Conservation (phyloP, 169 alveolate species). For the Plasmodium chabaudi region DNA sequence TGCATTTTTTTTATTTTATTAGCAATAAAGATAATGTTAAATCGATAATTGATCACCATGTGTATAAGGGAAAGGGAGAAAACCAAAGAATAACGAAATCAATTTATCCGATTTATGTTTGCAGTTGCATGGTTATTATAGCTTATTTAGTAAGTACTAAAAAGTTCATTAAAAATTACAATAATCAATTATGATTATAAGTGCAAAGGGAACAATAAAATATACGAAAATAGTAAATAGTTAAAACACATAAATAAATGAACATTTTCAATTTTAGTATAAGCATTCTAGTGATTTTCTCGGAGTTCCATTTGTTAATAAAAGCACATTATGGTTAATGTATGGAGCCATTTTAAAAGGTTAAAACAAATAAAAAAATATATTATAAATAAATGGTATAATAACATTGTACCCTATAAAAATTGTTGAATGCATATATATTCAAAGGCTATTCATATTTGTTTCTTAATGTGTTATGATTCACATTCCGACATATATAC, state of each 20-base stretch:
- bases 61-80: conserved; percentile 39
- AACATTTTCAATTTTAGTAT: conserved; percentile 18
- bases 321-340: conserved; percentile 66
- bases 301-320: conserved; percentile 51
- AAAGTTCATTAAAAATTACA: neutral
- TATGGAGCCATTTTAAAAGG: conserved; percentile 74
- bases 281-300: conserved; percentile 62
- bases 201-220: conserved; percentile 1
- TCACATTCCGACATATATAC: too few species aligned
- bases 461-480: too few species aligned
- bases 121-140: conserved; percentile 76
- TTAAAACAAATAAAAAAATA: conserved; percentile 22
- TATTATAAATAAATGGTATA: neutral
- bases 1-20: conserved; percentile 9
- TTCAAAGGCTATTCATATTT: neutral
- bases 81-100: conserved; percentile 61
- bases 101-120: conserved; percentile 62
- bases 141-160: conserved; percentile 67
- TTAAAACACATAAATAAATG: neutral
- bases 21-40: conserved; percentile 59
- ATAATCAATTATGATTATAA: too few species aligned
- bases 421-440: conserved; percentile 4
- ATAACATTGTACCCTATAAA: neutral
- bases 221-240: neutral
- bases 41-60: conserved; percentile 75